A percentile compares a stretch with the other conserved stretches of the same genome.
Evolutionary conservation across 257 asterid genomes (phyloP).

Genomic region (Primulina huaijiensis): DNA sequence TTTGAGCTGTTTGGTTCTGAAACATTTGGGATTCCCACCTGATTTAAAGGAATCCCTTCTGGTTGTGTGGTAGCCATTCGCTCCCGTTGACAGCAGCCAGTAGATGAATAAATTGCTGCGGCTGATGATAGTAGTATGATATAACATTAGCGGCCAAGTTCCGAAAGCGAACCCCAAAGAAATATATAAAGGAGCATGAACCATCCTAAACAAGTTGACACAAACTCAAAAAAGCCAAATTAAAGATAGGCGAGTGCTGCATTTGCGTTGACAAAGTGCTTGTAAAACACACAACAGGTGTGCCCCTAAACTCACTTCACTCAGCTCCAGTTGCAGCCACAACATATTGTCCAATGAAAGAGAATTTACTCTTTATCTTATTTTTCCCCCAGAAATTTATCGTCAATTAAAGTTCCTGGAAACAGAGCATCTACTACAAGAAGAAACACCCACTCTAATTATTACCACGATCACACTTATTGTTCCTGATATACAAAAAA

Average conservation of each 20-base stretch:
- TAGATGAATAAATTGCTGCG: too few species aligned
- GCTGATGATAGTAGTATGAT: too few species aligned
- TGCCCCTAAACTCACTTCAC: neutral
- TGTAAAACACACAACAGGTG: too few species aligned
- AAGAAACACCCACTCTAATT: neutral
- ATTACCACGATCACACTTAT: neutral
- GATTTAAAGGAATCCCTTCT: slow-evolving; percentile 24
- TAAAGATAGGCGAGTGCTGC: too few species aligned
- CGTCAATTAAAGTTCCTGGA: neutral
- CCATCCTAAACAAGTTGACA: neutral
- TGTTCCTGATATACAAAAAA: too few species aligned
- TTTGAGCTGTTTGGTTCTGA: slow-evolving; percentile 34
- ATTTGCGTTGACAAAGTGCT: too few species aligned
- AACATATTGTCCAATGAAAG: too few species aligned
- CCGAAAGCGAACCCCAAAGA: too few species aligned
- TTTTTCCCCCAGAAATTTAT: neutral
- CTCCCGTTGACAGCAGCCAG: neutral
- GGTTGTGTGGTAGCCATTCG: slow-evolving; percentile 30
- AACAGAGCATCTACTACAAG: neutral
- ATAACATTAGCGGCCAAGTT: too few species aligned
- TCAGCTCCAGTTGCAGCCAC: neutral
- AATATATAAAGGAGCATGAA: too few species aligned
- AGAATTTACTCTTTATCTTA: too few species aligned
- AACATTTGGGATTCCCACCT: slow-evolving; percentile 31
- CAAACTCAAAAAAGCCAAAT: too few species aligned